phyloP scores from a whole-genome alignment of 2,329 filamentous ascomycete genomes.

The Blastomyces parvus region DNA sequence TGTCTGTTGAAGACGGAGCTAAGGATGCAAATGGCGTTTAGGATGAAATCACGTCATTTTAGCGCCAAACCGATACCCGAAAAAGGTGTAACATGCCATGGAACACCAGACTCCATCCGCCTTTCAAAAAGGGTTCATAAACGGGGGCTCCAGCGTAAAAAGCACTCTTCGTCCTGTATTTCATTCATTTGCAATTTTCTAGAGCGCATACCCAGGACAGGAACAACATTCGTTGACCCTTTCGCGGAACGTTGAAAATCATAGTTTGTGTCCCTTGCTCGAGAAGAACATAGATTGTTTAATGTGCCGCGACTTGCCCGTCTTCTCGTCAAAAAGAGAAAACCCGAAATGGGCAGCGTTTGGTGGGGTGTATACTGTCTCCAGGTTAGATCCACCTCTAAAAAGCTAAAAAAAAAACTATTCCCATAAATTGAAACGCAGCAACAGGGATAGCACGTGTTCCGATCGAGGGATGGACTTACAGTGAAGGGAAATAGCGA shows the following conservation, averaged over 20 bases:
- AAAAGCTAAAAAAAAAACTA: background rate
- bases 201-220: background rate
- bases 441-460: background rate
- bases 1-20: too few relatives aligned
- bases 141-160: background rate
- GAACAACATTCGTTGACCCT: background rate
- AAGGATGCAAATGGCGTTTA: too few relatives aligned
- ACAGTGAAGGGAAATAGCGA: constrained; percentile 76
- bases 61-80: too few relatives aligned
- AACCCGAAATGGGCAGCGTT: constrained; percentile 78
- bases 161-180: background rate
- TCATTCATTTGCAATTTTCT: background rate
- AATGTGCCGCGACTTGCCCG: constrained; percentile 63
- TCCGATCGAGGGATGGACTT: constrained; percentile 24
- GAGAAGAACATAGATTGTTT: constrained; percentile 65
- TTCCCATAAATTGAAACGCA: background rate
- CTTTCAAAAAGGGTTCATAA: background rate
- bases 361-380: constrained; percentile 67
- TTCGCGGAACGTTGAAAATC: background rate
- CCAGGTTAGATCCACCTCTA: background rate
- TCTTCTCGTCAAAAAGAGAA: constrained; percentile 67
- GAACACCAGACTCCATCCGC: too few relatives aligned
- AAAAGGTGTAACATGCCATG: too few relatives aligned
- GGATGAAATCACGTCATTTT: too few relatives aligned
- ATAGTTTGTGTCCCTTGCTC: constrained; percentile 35